Conservation (phyloP, 441 rosid genomes). For the Metrosideros polymorpha region DNA sequence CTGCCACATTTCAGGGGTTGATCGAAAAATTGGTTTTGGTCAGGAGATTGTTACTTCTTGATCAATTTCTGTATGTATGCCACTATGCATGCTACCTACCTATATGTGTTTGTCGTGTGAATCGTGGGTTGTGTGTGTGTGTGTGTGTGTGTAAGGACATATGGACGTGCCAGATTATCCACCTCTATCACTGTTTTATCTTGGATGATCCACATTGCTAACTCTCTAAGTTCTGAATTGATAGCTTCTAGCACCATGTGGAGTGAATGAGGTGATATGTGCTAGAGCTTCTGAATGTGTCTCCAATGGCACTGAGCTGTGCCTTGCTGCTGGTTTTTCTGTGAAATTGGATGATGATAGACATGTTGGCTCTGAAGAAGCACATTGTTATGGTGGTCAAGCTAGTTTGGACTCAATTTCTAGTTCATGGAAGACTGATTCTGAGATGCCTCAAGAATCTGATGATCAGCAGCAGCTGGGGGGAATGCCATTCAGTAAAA, state of each 20-base stretch:
- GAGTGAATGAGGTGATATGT: constrained; percentile 60
- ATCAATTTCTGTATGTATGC: neutral
- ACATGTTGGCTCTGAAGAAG: constrained; percentile 23
- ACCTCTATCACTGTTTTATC: neutral
- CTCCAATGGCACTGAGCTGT: constrained; percentile 68
- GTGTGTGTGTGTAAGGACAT: neutral
- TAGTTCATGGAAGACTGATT: constrained; percentile 43
- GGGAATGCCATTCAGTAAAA: constrained; percentile 34
- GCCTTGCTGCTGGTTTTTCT: constrained; percentile 59
- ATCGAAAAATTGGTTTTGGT: neutral
- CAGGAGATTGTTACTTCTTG: neutral
- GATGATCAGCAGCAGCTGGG: constrained; percentile 37
- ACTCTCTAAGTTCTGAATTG: neutral
- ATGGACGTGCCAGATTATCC: neutral
- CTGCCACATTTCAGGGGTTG: neutral
- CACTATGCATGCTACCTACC: neutral
- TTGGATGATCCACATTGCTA: neutral
- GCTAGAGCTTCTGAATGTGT: constrained; percentile 70
- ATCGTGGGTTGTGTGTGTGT: neutral
- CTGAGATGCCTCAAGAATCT: constrained; percentile 22
- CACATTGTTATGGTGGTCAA: constrained; percentile 62
- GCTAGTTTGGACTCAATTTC: constrained; percentile 59
- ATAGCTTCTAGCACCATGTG: constrained; percentile 76
- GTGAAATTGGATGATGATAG: constrained; percentile 26
- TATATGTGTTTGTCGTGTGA: neutral